Conservation (phyloP, 1,139 yeast genomes). For the Sugiyamaella castrensis region DNA sequence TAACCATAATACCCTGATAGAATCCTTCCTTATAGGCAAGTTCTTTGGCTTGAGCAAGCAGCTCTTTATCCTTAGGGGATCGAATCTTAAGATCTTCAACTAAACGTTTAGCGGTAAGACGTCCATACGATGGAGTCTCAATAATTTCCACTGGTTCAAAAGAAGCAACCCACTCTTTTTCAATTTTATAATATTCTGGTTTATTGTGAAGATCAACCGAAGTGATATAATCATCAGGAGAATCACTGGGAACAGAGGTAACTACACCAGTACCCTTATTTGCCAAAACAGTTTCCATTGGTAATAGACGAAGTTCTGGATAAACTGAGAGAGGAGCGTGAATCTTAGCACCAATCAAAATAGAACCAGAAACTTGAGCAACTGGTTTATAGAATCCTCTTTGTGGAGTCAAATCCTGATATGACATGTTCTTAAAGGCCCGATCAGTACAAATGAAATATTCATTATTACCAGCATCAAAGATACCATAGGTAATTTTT, state of each 20-base stretch:
- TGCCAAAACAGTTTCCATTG: slow-evolving; percentile 96
- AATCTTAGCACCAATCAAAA: slow-evolving; percentile 81
- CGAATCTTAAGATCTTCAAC: slow-evolving; percentile 86
- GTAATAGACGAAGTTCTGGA: slow-evolving; percentile 76
- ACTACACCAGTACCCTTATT: slow-evolving; percentile 98
- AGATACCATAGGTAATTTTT: slow-evolving; percentile 86
- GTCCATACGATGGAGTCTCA: slow-evolving; percentile 82
- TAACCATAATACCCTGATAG: slow-evolving; percentile 79
- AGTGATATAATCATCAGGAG: slow-evolving; percentile 95
- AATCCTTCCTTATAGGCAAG: slow-evolving; percentile 94
- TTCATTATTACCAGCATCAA: slow-evolving; percentile 75
- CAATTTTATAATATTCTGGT: slow-evolving; percentile 84
- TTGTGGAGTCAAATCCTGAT: slow-evolving; percentile 85
- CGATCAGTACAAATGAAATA: slow-evolving; percentile 89
- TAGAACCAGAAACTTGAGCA: slow-evolving; percentile 61
- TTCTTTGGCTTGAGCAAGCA: slow-evolving; percentile 90
- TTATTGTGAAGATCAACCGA: slow-evolving; percentile 79
- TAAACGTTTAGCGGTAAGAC: slow-evolving; percentile 78
- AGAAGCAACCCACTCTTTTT: slow-evolving; percentile 76
- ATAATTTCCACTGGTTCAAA: slow-evolving; percentile 72
- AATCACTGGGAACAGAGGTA: slow-evolving; percentile 96
- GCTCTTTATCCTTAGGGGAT: slow-evolving; percentile 88
- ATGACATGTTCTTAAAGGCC: slow-evolving; percentile 98
- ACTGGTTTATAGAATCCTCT: slow-evolving; percentile 74
- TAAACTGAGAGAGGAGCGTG: slow-evolving; percentile 77